phyloP scores from a whole-genome alignment of 139 green algal genomes.

The Closterium sp. region DNA sequence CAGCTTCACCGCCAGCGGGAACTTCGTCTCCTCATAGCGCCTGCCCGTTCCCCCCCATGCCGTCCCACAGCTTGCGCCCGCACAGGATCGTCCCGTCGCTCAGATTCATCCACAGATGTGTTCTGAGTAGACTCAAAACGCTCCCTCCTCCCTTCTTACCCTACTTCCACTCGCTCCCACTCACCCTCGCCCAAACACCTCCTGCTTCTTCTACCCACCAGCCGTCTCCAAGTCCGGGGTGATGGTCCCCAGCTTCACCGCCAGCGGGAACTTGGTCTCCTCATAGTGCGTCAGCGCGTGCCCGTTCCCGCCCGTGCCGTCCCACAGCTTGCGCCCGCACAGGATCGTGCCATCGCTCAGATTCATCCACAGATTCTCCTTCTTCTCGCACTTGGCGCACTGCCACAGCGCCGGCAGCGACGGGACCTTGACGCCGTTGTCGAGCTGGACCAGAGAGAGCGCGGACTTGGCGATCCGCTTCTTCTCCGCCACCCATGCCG shows the following conservation, averaged over 20 bases:
- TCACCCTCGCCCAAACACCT: conserved; percentile 65
- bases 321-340: conserved; percentile 71
- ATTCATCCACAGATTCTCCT: conserved; percentile 98
- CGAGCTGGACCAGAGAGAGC: conserved; percentile 73
- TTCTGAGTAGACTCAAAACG: no score
- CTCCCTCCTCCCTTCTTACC: conserved; percentile 91
- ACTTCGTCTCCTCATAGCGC: conserved; percentile 85
- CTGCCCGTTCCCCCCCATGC: conserved; percentile 84
- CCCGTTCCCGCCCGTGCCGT: conserved; percentile 87
- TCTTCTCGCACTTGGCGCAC: conserved; percentile 77
- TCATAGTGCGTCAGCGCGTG: conserved; percentile 88
- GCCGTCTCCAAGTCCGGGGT: conserved; percentile 62
- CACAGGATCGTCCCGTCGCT: conserved; percentile 92
- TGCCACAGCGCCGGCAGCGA: conserved; percentile 77
- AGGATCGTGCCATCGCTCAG: conserved; percentile 92
- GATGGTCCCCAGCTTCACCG: conserved; percentile 98
- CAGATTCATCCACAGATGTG: conserved; percentile 99
- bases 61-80: conserved; percentile 69
- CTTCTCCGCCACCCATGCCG: conserved; percentile 55
- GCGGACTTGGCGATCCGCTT: conserved; percentile 81
- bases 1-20: conserved; percentile 96
- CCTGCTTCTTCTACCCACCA: not conserved
- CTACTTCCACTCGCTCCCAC: conserved; percentile 97
- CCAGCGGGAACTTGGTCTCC: conserved; percentile 87
- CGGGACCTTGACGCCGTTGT: conserved; percentile 68